These are phyloP conservation scores for Tarenaya hassleriana DNA, from an alignment of 345 rosid genomes.

Conservation along the genomic window DNA sequence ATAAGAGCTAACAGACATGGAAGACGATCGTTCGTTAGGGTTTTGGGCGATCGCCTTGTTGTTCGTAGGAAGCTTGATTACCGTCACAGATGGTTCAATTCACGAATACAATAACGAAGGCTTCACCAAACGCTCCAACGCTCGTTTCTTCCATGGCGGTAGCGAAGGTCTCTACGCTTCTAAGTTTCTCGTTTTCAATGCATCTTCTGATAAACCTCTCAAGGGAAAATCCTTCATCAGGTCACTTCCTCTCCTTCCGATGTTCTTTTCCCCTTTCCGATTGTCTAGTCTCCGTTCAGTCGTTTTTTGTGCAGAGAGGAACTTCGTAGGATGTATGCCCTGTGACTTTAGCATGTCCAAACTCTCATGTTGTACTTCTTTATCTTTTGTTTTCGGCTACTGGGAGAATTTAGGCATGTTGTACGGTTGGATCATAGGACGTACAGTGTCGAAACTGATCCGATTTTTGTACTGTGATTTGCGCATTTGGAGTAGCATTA, in stretches of 20 bases:
- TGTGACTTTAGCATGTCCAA: no score
- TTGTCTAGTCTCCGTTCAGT: neutral
- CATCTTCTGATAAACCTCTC: conserved; percentile 35
- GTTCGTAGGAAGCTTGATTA: conserved; percentile 16
- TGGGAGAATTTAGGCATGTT: no score
- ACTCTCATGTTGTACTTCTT: no score
- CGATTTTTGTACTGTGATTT: no score
- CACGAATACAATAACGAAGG: conserved; percentile 62
- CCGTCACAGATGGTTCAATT: conserved; percentile 42
- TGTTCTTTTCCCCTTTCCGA: neutral
- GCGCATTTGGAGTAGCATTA: no score
- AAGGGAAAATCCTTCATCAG: conserved; percentile 71
- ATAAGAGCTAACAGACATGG: conserved; percentile 3
- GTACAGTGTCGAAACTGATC: no score
- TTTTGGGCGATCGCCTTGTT: conserved; percentile 14
- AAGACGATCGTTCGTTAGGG: conserved; percentile 10
- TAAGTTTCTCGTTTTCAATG: conserved; percentile 29
- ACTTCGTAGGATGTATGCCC: no score
- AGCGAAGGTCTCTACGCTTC: conserved; percentile 87
- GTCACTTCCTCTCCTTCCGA: conserved; percentile 24
- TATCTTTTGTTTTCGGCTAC: no score
- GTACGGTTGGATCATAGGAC: no score
- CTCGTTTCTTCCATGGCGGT: conserved; percentile 84
- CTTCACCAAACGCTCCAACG: conserved; percentile 47
- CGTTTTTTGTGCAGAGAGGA: no score